phyloP scores from a whole-genome alignment of 2,329 filamentous ascomycete species.

The Aspergillus aculeatinus region DNA sequence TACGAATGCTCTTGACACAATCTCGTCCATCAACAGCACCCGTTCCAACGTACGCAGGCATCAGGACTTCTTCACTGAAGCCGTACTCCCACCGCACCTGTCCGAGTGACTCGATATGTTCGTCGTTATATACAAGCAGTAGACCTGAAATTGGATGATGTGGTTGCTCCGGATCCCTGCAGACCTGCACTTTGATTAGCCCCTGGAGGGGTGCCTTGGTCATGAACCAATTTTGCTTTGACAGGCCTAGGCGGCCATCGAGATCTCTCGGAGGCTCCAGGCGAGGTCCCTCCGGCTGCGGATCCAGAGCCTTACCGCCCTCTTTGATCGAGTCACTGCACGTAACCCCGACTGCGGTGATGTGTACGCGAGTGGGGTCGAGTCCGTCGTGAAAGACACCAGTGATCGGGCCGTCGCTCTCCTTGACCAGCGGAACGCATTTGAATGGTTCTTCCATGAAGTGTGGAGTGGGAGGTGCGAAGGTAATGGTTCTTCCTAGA shows the following conservation, averaged over 20 bases:
- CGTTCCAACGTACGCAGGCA: slow-evolving; percentile 8
- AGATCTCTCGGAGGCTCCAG: slow-evolving; percentile 2
- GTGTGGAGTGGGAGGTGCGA: slow-evolving; percentile 10
- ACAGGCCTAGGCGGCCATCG: neutral
- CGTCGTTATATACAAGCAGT: slow-evolving; percentile 13
- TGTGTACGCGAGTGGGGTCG: neutral
- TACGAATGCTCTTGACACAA: no score
- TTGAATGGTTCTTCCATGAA: neutral
- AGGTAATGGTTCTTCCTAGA: slow-evolving; percentile 15
- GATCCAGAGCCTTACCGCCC: no score
- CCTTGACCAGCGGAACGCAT: slow-evolving; percentile 11
- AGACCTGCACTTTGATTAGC: slow-evolving; percentile 15
- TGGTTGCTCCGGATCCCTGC: slow-evolving; percentile 10
- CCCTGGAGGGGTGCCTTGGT: slow-evolving; percentile 11
- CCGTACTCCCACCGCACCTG: slow-evolving; percentile 17
- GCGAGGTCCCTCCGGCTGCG: neutral
- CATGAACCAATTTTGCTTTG: slow-evolving; percentile 13
- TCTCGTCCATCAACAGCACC: neutral
- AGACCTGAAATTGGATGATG: slow-evolving; percentile 15
- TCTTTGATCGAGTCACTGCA: slow-evolving; percentile 1
- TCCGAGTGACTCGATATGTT: slow-evolving; percentile 16
- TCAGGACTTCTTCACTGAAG: slow-evolving; percentile 5
- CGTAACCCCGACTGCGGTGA: slow-evolving; percentile 16
- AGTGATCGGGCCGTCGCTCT: slow-evolving; percentile 14
- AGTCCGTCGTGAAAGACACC: slow-evolving; percentile 18